Evolutionary conservation across 2,329 filamentous ascomycete species (phyloP).

Genomic region (Diplodia scrobiculata): DNA sequence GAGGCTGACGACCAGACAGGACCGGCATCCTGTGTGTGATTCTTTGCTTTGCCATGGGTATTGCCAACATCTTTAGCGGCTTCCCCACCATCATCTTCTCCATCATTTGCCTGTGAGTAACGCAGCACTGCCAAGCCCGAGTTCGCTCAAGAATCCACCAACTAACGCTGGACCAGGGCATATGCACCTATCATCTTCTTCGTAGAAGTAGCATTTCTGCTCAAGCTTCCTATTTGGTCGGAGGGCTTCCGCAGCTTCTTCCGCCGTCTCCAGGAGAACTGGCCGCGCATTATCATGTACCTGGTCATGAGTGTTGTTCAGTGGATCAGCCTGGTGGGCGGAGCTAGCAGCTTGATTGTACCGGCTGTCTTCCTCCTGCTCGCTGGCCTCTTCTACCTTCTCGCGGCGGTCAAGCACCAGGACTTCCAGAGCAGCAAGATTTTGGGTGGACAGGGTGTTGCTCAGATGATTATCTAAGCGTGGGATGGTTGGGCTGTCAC

Average conservation of each 20-base stretch:
- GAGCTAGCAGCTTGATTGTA: conserved; percentile 74
- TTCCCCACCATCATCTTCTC: conserved; percentile 62
- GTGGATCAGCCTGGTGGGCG: conserved; percentile 72
- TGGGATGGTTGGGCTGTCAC: background rate
- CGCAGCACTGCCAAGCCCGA: background rate
- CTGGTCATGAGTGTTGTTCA: conserved; percentile 76
- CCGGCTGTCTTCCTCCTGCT: conserved; percentile 79
- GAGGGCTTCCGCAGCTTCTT: conserved; percentile 84
- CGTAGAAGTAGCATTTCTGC: conserved; percentile 81
- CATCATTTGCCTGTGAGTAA: conserved; percentile 53
- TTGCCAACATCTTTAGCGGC: conserved; percentile 68
- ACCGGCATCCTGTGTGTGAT: conserved; percentile 63
- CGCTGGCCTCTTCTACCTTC: conserved; percentile 76
- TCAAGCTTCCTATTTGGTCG: conserved; percentile 97
- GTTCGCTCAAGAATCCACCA: background rate
- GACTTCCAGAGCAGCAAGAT: conserved; percentile 93
- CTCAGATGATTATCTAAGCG: conserved; percentile 90
- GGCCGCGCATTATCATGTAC: conserved; percentile 91
- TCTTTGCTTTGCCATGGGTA: conserved; percentile 67
- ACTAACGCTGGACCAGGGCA: conserved; percentile 41
- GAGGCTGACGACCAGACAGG: conserved; percentile 41
- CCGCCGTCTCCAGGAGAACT: conserved; percentile 91
- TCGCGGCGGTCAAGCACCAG: conserved; percentile 79
- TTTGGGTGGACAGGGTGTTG: conserved; percentile 86
- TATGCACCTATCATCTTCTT: conserved; percentile 55